Evolutionary conservation across 108 stramenopile species (phyloP).

Genomic region (Cyclotella kingstonii): DNA sequence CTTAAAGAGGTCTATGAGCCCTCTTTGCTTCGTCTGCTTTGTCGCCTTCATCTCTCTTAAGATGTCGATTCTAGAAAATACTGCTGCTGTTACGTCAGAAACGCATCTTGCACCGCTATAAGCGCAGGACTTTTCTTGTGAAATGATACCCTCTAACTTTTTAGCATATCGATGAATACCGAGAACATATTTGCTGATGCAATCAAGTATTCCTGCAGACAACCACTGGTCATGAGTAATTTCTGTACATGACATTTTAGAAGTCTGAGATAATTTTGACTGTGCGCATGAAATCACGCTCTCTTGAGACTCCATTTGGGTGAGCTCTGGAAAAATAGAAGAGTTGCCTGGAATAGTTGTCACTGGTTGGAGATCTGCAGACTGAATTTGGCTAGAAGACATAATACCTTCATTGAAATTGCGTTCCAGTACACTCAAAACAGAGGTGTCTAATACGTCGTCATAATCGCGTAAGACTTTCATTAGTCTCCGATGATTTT

Average conservation of each 20-base stretch:
- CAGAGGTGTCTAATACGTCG: slow-evolving; percentile 68
- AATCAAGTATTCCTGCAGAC: slow-evolving; percentile 19
- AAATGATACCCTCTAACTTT: slow-evolving; percentile 49
- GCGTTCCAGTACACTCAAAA: slow-evolving; percentile 65
- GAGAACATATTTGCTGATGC: slow-evolving; percentile 40
- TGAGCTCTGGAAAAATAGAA: slow-evolving; percentile 29
- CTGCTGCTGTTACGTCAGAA: slow-evolving; percentile 57
- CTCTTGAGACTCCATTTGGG: slow-evolving; percentile 28
- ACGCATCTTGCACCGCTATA: slow-evolving; percentile 46
- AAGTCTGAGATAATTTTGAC: not conserved
- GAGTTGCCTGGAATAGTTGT: slow-evolving; percentile 28
- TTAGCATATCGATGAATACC: slow-evolving; percentile 52
- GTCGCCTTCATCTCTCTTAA: slow-evolving; percentile 71
- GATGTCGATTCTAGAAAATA: slow-evolving; percentile 82
- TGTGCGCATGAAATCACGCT: not conserved
- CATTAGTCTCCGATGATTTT: slow-evolving; percentile 89
- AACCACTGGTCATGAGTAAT: slow-evolving; percentile 18
- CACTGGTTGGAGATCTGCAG: slow-evolving; percentile 26
- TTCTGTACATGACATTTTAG: slow-evolving; percentile 9
- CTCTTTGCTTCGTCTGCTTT: slow-evolving; percentile 90
- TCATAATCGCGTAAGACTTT: slow-evolving; percentile 78
- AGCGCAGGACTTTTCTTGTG: slow-evolving; percentile 33
- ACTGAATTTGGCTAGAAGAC: slow-evolving; percentile 33
- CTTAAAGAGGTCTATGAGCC: slow-evolving; percentile 87
- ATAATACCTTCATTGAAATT: slow-evolving; percentile 58